Base-by-base conservation (phyloP, 352 stramenopile genomes). In the Phytophthora fragariaefolia region DNA sequence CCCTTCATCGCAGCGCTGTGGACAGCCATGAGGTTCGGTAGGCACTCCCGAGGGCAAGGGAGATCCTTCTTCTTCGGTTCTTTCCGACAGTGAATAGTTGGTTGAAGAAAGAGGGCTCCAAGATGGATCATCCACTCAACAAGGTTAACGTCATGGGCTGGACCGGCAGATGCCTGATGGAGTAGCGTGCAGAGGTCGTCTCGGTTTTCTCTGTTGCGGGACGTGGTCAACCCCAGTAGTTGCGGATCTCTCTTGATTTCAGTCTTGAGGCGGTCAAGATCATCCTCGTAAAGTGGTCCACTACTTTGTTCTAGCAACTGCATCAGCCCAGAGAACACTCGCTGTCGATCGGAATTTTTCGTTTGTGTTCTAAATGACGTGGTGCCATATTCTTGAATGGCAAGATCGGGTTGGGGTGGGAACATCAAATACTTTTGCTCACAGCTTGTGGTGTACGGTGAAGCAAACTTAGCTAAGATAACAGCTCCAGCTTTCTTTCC, bases 341-440 rank as follows among this genome's bases (percentile, higher is more conserved):
- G 40, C 5, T 47, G n/a, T 3, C 40, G 40, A 26, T 18, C 40
- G 15, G 40, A 9, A 26, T 23, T 8, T 17, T 9, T 23, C 40
- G n/a, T 47, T 9, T 47, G 23, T 3, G 40, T 18, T 47, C 18
- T 24, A 6, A 47, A 47, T 17, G 40, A 47, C 40, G n/a, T 18
- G 0, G 18, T 7, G 18, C 40, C 40, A 13, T 47, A 47, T 18
- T 47, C 40, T 47, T 26, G 40, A 6, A 24, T 47, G 18, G 40
- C 40, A 15, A 47, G 40, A 18, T 47, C 40, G 0, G 40, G 18
- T 23, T 47, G 23, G n/a, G 8, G 24, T 18, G 40, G 40, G 40
- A 47, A 47, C 3, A 18, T 47, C 23, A 47, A 47, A 47, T 47
- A 47, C 18, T 24, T 47, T n/a, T 26, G 40, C 40, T 47, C 40